phyloP scores from a whole-genome alignment of 352 stramenopile species.

The Pythium plurisporium region DNA sequence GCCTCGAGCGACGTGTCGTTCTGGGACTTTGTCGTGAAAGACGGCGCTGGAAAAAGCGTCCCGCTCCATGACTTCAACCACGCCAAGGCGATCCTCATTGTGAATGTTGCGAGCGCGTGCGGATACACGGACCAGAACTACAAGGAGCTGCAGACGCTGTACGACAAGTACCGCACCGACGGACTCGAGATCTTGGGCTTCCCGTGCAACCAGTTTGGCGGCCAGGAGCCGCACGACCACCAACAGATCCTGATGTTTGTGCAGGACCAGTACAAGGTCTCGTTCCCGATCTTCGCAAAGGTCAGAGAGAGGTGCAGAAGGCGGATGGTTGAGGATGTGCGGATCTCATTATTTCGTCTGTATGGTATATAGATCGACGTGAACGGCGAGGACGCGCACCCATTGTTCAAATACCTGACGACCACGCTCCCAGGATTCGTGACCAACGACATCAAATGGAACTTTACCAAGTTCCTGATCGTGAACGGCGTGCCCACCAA shows the following conservation, averaged over 20 bases:
- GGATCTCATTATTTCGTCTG: not conserved
- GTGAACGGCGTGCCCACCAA: slow-evolving; percentile 66
- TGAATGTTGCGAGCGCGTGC: slow-evolving; percentile 79
- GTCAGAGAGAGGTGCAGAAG: too few relatives aligned
- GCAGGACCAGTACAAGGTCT: slow-evolving; percentile 63
- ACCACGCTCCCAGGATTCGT: slow-evolving; percentile 51
- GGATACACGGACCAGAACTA: slow-evolving; percentile 85
- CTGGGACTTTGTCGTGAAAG: slow-evolving; percentile 51
- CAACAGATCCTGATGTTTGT: slow-evolving; percentile 77
- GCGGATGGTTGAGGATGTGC: too few relatives aligned
- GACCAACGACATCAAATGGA: slow-evolving; percentile 84
- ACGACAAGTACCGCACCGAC: slow-evolving; percentile 65
- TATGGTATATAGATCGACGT: slow-evolving; percentile 79
- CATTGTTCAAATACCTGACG: slow-evolving; percentile 92
- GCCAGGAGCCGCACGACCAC: slow-evolving; percentile 78
- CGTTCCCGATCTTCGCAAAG: slow-evolving; percentile 87
- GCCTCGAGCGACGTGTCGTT: slow-evolving; percentile 27
- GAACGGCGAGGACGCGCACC: slow-evolving; percentile 85
- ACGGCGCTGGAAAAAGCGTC: slow-evolving; percentile 40
- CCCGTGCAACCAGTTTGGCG: slow-evolving; percentile 96
- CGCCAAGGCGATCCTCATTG: slow-evolving; percentile 65
- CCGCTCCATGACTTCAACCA: slow-evolving; percentile 45
- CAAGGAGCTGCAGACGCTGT: slow-evolving; percentile 63
- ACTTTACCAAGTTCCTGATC: slow-evolving; percentile 87
- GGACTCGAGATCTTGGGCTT: slow-evolving; percentile 91